Base-by-base conservation (phyloP, 257 asterid species). In the Capsicum chinense region DNA sequence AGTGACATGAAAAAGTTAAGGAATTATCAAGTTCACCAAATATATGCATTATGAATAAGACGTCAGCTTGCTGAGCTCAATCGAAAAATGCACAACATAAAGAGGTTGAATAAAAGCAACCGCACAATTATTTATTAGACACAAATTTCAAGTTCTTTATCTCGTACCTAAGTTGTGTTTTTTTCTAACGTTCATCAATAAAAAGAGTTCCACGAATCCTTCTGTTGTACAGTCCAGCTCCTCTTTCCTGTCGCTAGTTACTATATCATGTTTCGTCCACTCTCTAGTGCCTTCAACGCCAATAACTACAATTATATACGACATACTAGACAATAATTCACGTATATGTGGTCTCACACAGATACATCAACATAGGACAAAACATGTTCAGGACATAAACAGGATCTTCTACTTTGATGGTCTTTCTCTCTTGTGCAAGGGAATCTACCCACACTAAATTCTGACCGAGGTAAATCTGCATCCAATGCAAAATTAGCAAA, bases 381-480 rank as follows among this genome's bases (percentile, higher is more conserved):
- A 80, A 87, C 88, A 88, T 57, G 59, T 37, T 89, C 86, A 88
- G 88, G 63, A 89, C 89, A 48, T 37, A 74, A 3, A 93, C 80
- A 56, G 87, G 87, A 88, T 93, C 95, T 84, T 93, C 95, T 15
- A 91, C 93, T 87, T 88, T 88, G 83, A 93, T 79, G 66, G 80
- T 88, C 89, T 84, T 89, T 33, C 83, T 81, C 14, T n/a, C n/a
- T n/a, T 88, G 59, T 79, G 48, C 37, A 4, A 85, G 83, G 10
- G 88, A 84, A 56, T 91, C 88, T 0, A 11, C 63, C 79, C 93
- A 91, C 8, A 91, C 97, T 79, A 93, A 2, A 84, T 87, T 86
- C 81, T 89, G 92, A 70, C 97, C 95, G 21, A 93, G 89, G 80
- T 91, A 93, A 56, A 91, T 90, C 93, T 91, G 91, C 69, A 87